Base-by-base conservation (phyloP, 371 early-diverging fungal genomes). In the Circinella umbellata region DNA sequence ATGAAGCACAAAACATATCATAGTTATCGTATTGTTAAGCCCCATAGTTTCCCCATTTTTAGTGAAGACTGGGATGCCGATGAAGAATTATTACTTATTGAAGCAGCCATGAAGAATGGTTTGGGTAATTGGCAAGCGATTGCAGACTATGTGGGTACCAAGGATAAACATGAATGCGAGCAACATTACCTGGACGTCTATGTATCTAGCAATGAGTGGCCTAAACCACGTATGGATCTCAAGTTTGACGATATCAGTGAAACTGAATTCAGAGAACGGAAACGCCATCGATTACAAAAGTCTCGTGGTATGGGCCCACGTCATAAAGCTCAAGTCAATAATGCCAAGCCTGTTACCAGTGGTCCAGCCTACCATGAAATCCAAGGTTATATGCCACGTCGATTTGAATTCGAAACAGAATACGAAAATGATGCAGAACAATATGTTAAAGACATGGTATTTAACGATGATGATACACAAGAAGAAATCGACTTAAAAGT, bases 111-210 rank as follows among this genome's bases (percentile, higher is more conserved):
- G 74, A 89, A 90, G 76, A 94, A 89, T 80, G 99, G 99, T 20
- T 88, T 99, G 67, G 99, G 99, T 54, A 99, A 98, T 84, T 99
- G 98, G 98, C 92, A 92, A 73, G 96, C 95, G 53, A 93, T 98
- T 54, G 91, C 98, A 0, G 95, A 93, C 64, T 93, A 97, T 75
- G 90, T 99, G 14, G 96, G 98, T 3, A 92, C 95, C 18, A 97
- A 97, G 77, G 90, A 91, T 37, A 88, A 90, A 61, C 85, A 90
- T 39, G 97, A 99, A 73, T 94, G 96, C 74, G 93, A 94, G 69
- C 86, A 89, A 49, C 99, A 99, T 75, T 99, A 99, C 80, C 78
- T 92, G 49, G 83, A 93, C 36, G 88, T 95, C 9, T 98, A 96
- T 78, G 88, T 94, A 7, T 81, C 89, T 8, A 89, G 92, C 48